A percentile compares a stretch with the other conserved stretches of the same genome.
Evolutionary conservation across 805 yeast species (phyloP).

Genomic region (Yarrowia divulgata): DNA sequence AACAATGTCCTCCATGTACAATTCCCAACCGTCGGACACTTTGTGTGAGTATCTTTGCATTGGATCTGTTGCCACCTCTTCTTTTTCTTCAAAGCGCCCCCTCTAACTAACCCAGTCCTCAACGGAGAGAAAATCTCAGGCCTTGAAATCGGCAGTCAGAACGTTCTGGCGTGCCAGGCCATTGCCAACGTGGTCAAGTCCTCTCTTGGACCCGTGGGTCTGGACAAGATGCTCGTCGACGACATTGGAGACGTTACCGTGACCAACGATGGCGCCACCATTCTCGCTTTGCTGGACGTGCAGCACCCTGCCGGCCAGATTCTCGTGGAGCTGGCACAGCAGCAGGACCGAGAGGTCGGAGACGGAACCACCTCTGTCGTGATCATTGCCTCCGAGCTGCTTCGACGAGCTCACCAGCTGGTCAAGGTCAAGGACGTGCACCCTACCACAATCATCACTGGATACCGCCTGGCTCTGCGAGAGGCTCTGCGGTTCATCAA

Average conservation of each 20-base stretch:
- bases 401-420: constrained; percentile 90
- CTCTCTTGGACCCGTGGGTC: constrained; percentile 96
- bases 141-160: constrained; percentile 94
- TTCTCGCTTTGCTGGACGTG: constrained; percentile 85
- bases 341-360: constrained; percentile 98
- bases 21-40: constrained; percentile 88
- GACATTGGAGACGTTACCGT: constrained; percentile 99
- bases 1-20: constrained; percentile 66
- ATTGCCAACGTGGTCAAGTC: constrained; percentile 87
- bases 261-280: constrained; percentile 99
- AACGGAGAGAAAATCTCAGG: constrained; percentile 97
- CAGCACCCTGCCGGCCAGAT: constrained; percentile 99
- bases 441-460: constrained; percentile 97
- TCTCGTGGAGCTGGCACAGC: constrained; percentile 95
- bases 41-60: constrained; percentile 57
- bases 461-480: constrained; percentile 89
- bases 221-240: constrained; percentile 98
- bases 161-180: constrained; percentile 90
- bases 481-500: constrained; percentile 88
- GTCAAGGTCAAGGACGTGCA: constrained; percentile 87
- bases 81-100: neutral
- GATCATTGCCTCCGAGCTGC: constrained; percentile 89
- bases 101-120: constrained; percentile 57
- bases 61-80: neutral
- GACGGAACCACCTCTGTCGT: constrained; percentile 99